Evolutionary conservation across 2,329 filamentous ascomycete species (phyloP).

Genomic region (Penicillium sp.): DNA sequence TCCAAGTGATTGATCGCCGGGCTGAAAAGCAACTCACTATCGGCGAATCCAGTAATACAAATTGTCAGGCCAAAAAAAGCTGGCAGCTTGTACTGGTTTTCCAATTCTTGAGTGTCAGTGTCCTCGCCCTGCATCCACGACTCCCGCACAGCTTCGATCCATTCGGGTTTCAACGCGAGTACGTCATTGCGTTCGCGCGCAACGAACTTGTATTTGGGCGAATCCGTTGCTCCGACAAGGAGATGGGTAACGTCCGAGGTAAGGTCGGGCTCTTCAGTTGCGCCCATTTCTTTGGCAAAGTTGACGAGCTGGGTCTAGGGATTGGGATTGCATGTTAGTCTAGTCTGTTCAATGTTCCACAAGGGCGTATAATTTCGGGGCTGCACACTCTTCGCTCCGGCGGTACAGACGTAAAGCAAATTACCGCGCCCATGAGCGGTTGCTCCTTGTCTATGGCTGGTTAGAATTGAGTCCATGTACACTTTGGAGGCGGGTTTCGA

Average conservation of each 20-base stretch:
- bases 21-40: conserved; percentile 53
- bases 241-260: conserved; percentile 97
- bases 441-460: conserved; percentile 56
- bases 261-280: conserved; percentile 83
- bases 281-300: conserved; percentile 77
- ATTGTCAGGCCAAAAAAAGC: conserved; percentile 60
- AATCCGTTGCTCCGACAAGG: conserved; percentile 85
- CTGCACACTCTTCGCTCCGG: conserved; percentile 74
- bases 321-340: conserved; percentile 10
- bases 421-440: conserved; percentile 71
- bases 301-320: conserved; percentile 46
- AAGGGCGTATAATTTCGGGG: not conserved
- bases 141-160: conserved; percentile 78
- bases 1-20: not conserved
- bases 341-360: conserved; percentile 2
- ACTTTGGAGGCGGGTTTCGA: conserved; percentile 9
- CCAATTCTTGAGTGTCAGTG: conserved; percentile 72
- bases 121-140: conserved; percentile 80
- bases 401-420: conserved; percentile 86
- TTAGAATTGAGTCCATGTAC: conserved; percentile 21
- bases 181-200: conserved; percentile 87
- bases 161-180: conserved; percentile 77
- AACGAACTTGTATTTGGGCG: conserved; percentile 93
- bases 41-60: conserved; percentile 72
- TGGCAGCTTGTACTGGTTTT: conserved; percentile 57